Conservation (phyloP, 2,329 filamentous ascomycete genomes). For the Fusarium lateritium region DNA sequence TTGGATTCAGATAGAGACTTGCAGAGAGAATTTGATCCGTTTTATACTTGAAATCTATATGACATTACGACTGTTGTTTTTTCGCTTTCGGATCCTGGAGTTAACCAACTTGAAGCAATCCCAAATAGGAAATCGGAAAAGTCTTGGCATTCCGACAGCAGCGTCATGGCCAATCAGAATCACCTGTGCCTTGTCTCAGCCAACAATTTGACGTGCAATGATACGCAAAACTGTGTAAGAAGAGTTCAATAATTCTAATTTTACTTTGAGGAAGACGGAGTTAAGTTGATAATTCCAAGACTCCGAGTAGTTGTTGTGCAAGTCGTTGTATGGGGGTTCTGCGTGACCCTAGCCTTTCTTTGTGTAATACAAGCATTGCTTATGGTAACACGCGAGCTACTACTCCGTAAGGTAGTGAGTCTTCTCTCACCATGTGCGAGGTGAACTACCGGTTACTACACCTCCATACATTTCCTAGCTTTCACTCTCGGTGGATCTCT, state of each 20-base stretch:
- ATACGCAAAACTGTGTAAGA: not conserved
- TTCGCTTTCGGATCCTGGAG: not conserved
- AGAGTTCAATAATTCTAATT: accelerated
- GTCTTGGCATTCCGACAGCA: conserved; percentile 33
- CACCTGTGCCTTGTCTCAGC: not conserved
- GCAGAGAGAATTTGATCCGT: not conserved
- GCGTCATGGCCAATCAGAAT: conserved; percentile 32
- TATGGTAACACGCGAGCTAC: too few relatives aligned
- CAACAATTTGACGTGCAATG: not conserved
- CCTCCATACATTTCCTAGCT: not conserved
- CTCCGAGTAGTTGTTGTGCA: not conserved
- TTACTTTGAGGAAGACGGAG: not conserved
- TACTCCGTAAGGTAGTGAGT: too few relatives aligned
- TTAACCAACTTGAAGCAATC: not conserved
- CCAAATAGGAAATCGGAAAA: conserved; percentile 37
- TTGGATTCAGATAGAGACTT: accelerated
- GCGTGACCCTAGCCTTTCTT: not conserved
- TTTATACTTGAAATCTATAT: conserved; percentile 12
- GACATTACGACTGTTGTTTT: too few relatives aligned
- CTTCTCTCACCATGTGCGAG: too few relatives aligned
- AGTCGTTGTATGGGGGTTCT: not conserved
- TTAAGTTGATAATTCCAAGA: not conserved
- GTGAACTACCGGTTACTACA: too few relatives aligned
- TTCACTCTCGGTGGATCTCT: not conserved
- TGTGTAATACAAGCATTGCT: too few relatives aligned